Conservation (phyloP, 2,329 filamentous ascomycete genomes). For the Fusarium foetens region DNA sequence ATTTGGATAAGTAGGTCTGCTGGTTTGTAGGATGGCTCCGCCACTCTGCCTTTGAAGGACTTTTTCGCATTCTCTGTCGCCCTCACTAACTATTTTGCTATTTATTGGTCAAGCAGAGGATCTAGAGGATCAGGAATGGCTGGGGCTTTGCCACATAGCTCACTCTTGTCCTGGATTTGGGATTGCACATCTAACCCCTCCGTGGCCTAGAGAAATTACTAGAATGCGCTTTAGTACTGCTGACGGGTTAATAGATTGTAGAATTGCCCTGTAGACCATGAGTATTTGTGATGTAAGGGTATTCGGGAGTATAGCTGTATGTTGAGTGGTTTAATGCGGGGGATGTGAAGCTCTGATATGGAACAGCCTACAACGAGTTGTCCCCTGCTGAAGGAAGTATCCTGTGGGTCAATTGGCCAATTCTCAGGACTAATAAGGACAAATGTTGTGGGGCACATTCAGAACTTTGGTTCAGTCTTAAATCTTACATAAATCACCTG, state of each 20-base stretch:
- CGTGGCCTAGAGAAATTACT: too few relatives aligned
- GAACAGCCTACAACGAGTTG: neutral
- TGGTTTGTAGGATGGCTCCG: fast-evolving
- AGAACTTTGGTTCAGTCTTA: neutral
- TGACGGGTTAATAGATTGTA: fast-evolving
- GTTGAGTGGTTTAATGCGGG: neutral
- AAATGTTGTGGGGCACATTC: neutral
- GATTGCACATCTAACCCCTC: too few relatives aligned
- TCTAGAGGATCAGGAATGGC: too few relatives aligned
- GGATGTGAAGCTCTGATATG: too few relatives aligned
- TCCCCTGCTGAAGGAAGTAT: neutral
- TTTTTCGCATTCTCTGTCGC: too few relatives aligned
- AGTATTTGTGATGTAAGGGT: neutral
- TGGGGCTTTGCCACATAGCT: too few relatives aligned
- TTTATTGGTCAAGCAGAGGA: too few relatives aligned
- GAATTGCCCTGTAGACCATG: fast-evolving
- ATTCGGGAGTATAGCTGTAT: neutral
- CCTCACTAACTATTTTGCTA: too few relatives aligned
- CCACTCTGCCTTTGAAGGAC: too few relatives aligned
- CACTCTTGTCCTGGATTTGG: too few relatives aligned
- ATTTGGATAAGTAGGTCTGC: neutral
- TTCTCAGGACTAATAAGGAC: too few relatives aligned
- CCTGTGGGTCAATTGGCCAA: neutral
- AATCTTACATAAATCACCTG: neutral
- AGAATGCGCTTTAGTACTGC: neutral